Base-by-base conservation (phyloP, 306 rosid species). In the Arachis stenosperma region DNA sequence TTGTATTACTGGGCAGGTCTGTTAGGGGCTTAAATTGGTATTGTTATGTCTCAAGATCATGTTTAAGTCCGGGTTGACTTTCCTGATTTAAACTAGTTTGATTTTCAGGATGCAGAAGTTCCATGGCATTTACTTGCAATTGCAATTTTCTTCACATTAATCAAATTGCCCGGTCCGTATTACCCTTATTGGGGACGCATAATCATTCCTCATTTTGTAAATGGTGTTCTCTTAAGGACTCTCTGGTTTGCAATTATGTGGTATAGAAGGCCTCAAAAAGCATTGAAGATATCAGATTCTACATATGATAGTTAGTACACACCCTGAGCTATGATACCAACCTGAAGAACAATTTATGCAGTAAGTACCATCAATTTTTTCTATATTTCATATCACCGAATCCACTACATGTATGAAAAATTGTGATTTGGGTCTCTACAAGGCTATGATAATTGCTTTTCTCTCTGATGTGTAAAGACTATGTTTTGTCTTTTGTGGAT, bases 141-240 rank as follows among this genome's bases (percentile, higher is more conserved):
- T 71, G 91, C 96, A 8, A 71, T 84, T 65, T 81, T 91, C 80
- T 94, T 87, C 95, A 84, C 96, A 8, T 53, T 94, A 78, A 64
- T 94, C 81, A 94, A 94, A 80, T 71, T 89, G 74, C 95, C 94
- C 0, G 97, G 97, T 40, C 97, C 99, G n/a, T 87, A 80, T 81
- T 91, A 86, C 53, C 97, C 99, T 36, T 94, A 78, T 37, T 89
- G 92, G 96, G 97, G 97, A 40, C 91, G 95, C 59, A 78, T 94
- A 77, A 17, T 94, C 64, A 80, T 94, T 84, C 96, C 97, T 40
- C 95, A 89, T 85, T 71, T 91, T 51, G 88, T 89, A 17, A 94
- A 89, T 69, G 87, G 87, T 64, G 81, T 60, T 77, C 77, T 84
- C n/a, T 54, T 65, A 69, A 76, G 87, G 65, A 65, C 82, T 53